A percentile compares a stretch with the other conserved stretches of the same genome.
Conservation (phyloP, 306 rosid species). For the Begonia masoniana region DNA sequence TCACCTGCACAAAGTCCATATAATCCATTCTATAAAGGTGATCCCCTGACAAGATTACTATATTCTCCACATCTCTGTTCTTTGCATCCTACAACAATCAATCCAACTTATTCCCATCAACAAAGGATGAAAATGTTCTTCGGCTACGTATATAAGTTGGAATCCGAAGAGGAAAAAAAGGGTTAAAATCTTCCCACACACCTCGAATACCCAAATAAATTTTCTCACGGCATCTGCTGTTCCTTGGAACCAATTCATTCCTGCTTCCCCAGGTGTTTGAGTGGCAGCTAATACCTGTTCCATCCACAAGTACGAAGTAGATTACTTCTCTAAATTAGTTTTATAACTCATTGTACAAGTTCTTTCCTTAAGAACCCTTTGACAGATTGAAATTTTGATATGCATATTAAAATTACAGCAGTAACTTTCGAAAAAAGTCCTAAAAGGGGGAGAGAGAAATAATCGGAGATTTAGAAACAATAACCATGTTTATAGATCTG, state of each 20-base stretch:
- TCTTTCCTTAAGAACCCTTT: too few species aligned
- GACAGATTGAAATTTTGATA: too few species aligned
- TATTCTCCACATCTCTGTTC: conserved; percentile 63
- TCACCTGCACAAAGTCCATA: conserved; percentile 85
- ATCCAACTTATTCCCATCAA: not conserved
- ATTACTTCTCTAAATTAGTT: too few species aligned
- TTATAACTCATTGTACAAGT: too few species aligned
- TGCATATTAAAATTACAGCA: too few species aligned
- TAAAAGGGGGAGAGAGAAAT: too few species aligned
- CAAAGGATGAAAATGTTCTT: too few species aligned
- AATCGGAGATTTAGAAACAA: too few species aligned
- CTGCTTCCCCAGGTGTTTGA: conserved; percentile 36
- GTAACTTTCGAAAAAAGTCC: too few species aligned
- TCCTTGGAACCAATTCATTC: conserved; percentile 50
- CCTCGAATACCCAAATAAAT: conserved; percentile 42
- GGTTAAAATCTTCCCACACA: conserved; percentile 6
- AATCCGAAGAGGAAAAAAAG: not conserved
- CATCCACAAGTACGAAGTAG: too few species aligned
- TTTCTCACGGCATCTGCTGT: conserved; percentile 50
- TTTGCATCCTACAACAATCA: conserved; percentile 57
- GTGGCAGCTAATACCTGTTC: conserved; percentile 36
- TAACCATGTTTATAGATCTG: not conserved
- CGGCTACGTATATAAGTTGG: too few species aligned
- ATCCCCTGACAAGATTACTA: conserved; percentile 80
- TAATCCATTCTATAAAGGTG: conserved; percentile 94